Conservation (phyloP, 1,284 basidiomycete genomes). For the Ceratobasidium sp. region DNA sequence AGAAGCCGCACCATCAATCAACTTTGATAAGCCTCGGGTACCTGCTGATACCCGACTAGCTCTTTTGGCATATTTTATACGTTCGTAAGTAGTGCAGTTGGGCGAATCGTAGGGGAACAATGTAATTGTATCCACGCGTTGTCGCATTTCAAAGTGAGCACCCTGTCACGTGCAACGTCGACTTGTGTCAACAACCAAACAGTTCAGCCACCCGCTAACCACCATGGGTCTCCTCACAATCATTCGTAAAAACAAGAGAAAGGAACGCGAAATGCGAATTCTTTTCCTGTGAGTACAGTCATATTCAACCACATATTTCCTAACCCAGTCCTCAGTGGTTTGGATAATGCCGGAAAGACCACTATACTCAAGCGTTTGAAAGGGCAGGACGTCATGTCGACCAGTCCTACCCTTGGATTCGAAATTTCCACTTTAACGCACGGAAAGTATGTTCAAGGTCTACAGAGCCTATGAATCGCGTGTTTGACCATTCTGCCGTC, state of each 20-base stretch:
- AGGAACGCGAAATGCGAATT: conserved; percentile 95
- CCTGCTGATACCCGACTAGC: no score
- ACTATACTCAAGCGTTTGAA: conserved; percentile 97
- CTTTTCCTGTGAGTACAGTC: conserved; percentile 84
- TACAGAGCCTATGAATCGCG: neutral
- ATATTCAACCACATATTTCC: neutral
- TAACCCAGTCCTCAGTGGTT: conserved; percentile 71
- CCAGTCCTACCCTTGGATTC: conserved; percentile 97
- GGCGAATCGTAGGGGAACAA: no score
- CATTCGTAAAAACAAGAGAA: conserved; percentile 95
- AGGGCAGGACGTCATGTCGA: conserved; percentile 86
- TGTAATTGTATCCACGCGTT: neutral
- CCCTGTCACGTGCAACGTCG: neutral
- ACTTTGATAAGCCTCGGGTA: no score
- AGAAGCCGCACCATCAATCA: neutral
- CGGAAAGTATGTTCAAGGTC: conserved; percentile 75
- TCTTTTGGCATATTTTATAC: no score
- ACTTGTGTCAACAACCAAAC: neutral
- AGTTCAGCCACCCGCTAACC: neutral
- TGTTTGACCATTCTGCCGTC: conserved; percentile 32
- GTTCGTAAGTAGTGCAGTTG: no score
- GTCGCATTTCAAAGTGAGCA: neutral
- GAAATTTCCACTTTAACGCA: conserved; percentile 98
- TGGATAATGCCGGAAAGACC: conserved; percentile 99
- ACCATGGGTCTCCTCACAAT: conserved; percentile 93